Conservation (phyloP, 2,329 filamentous ascomycete genomes). For the Mycosphaerella arachidis region DNA sequence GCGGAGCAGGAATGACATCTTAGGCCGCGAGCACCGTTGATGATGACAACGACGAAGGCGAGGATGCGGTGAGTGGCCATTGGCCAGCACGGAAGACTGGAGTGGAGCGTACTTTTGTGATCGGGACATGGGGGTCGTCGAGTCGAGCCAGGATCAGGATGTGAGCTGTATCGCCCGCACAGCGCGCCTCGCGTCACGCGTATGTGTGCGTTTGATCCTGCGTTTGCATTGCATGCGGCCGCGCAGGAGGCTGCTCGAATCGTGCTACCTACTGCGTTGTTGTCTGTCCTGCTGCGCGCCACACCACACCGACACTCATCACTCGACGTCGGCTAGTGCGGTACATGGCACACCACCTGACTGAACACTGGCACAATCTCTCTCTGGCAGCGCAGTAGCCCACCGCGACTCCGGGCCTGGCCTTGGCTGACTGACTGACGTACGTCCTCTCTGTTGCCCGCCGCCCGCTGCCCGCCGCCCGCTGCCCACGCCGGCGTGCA, state of each 20-base stretch:
- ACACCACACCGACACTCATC: neutral
- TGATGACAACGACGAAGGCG: neutral
- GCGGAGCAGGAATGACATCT: neutral
- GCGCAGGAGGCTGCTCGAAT: neutral
- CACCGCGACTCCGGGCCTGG: too few species aligned
- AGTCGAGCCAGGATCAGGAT: neutral
- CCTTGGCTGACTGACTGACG: too few species aligned
- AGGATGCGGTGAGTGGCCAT: neutral
- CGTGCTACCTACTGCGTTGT: neutral
- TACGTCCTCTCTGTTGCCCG: too few species aligned
- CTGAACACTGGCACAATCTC: neutral
- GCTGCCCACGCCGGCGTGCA: neutral
- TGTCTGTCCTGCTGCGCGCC: neutral
- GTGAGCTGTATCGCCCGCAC: constrained; percentile 1
- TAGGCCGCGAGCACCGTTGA: neutral
- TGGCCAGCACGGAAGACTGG: neutral
- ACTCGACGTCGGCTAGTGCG: neutral
- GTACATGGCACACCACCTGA: neutral
- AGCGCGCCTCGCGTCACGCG: neutral
- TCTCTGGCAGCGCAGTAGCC: too few species aligned
- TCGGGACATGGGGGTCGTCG: constrained; percentile 6
- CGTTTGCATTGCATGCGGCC: constrained; percentile 4
- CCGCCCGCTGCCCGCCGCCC: neutral
- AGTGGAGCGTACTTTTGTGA: constrained; percentile 3
- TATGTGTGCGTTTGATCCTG: constrained; percentile 1